These are phyloP conservation scores for Penicillium salamii DNA, from an alignment of 495 filamentous ascomycete species.

Conservation along the genomic window DNA sequence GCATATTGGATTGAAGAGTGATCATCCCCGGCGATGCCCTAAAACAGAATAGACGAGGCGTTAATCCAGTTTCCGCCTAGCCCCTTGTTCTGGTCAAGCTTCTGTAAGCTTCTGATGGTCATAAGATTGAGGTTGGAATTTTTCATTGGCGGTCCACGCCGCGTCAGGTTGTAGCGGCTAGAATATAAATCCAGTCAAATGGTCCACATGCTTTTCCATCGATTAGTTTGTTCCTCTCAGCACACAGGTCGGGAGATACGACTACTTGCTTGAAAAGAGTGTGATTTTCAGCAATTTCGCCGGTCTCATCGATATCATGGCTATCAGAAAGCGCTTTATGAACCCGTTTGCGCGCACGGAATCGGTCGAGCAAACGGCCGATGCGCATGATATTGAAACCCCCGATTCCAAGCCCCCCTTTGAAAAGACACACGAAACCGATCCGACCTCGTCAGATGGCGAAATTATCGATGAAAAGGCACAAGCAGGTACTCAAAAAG, in stretches of 20 bases:
- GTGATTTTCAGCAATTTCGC: too few relatives aligned
- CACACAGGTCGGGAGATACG: too few relatives aligned
- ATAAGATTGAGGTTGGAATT: background rate
- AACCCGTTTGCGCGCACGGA: slow-evolving; percentile 3
- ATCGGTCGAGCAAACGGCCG: background rate
- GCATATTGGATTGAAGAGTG: too few relatives aligned
- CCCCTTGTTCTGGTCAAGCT: background rate
- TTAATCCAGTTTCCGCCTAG: background rate
- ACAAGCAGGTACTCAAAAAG: slow-evolving; percentile 8
- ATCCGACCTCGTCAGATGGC: background rate
- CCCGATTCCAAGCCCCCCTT: background rate
- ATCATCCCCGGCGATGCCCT: background rate
- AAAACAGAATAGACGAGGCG: background rate
- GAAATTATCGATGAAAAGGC: slow-evolving; percentile 8
- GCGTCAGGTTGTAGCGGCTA: background rate
- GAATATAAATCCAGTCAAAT: background rate
- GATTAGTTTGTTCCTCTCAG: too few relatives aligned
- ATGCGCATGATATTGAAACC: background rate
- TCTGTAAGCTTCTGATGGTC: background rate
- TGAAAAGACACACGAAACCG: slow-evolving; percentile 1
- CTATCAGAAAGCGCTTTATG: slow-evolving; percentile 11
- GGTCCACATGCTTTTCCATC: too few relatives aligned
- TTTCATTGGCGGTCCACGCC: background rate
- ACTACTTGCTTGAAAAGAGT: too few relatives aligned
- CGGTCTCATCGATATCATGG: slow-evolving; percentile 1